These are phyloP conservation scores for Lachnellula subtilissima DNA, from an alignment of 2,329 filamentous ascomycete genomes.

Conservation along the genomic window DNA sequence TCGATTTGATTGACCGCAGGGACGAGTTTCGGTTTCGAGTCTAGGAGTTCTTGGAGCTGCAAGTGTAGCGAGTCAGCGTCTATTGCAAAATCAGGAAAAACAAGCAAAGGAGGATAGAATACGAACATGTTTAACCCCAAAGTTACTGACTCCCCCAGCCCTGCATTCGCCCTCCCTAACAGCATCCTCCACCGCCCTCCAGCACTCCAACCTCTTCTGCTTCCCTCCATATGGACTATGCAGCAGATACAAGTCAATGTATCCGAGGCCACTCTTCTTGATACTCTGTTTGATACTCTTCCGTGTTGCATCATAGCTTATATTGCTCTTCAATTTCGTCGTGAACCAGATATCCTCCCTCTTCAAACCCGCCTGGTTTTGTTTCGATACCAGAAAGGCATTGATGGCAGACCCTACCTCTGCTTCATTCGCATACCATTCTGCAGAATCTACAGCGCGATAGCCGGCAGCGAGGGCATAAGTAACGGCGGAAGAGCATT, in stretches of 20 bases:
- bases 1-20: conserved; percentile 79
- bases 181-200: conserved; percentile 73
- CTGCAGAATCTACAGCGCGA: conserved; percentile 48
- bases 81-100: not conserved
- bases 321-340: conserved; percentile 63
- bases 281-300: conserved; percentile 62
- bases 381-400: conserved; percentile 44
- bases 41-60: conserved; percentile 28
- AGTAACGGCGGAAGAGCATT: conserved; percentile 52
- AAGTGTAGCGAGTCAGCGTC: not conserved
- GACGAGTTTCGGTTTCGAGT: conserved; percentile 44
- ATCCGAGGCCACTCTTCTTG: conserved; percentile 61
- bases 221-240: conserved; percentile 75
- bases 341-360: conserved; percentile 75
- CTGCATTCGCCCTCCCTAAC: conserved; percentile 65
- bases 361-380: conserved; percentile 45
- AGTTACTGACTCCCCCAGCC: conserved; percentile 74
- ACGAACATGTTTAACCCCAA: conserved; percentile 66
- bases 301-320: conserved; percentile 62
- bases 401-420: conserved; percentile 63
- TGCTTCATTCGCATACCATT: conserved; percentile 63
- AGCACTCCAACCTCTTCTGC: conserved; percentile 63
- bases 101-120: not conserved
- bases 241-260: conserved; percentile 74
- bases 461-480: conserved; percentile 45